Percentiles rank a stretch among this genome's conserved stretches.
phyloP scores from a whole-genome alignment of 2,329 filamentous ascomycete species.

The Diaporthe citrichinensis region DNA sequence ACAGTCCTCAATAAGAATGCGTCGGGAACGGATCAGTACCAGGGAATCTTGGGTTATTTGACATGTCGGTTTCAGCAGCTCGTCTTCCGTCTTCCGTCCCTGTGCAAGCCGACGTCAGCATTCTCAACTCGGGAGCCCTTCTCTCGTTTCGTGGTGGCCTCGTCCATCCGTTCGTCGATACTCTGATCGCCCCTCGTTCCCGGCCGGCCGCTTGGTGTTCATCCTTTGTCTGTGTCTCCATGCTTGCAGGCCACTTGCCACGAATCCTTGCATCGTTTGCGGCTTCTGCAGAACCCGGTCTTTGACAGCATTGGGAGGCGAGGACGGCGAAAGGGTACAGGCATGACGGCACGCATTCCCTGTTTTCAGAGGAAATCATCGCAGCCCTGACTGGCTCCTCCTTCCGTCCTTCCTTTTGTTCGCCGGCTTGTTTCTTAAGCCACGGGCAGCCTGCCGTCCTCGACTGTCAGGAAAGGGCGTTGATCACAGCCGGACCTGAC shows the following conservation, averaged over 20 bases:
- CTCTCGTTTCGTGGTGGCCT: neutral
- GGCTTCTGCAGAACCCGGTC: neutral
- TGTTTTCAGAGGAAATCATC: slow-evolving; percentile 7
- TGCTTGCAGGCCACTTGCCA: neutral
- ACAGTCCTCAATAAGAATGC: neutral
- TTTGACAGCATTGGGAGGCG: neutral
- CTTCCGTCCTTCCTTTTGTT: slow-evolving; percentile 18
- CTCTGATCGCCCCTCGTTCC: neutral
- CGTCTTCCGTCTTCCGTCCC: neutral
- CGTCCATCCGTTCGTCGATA: neutral
- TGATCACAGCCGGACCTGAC: neutral
- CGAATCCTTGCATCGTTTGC: slow-evolving; percentile 17
- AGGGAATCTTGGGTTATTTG: neutral
- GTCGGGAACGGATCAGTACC: neutral
- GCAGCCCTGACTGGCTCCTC: slow-evolving; percentile 8
- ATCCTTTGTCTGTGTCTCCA: slow-evolving; percentile 27
- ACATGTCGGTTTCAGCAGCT: slow-evolving; percentile 14
- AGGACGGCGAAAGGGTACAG: slow-evolving; percentile 9
- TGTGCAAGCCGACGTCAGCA: neutral
- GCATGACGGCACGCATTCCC: slow-evolving; percentile 1
- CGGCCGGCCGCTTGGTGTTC: neutral
- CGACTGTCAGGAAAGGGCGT: neutral
- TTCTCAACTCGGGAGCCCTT: neutral
- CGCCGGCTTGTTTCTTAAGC: neutral
- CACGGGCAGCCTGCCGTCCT: slow-evolving; percentile 6